A percentile compares a stretch with the other conserved stretches of the same genome.
phyloP scores from a whole-genome alignment of 106 monocot species.

The Narthecium ossifragum region DNA sequence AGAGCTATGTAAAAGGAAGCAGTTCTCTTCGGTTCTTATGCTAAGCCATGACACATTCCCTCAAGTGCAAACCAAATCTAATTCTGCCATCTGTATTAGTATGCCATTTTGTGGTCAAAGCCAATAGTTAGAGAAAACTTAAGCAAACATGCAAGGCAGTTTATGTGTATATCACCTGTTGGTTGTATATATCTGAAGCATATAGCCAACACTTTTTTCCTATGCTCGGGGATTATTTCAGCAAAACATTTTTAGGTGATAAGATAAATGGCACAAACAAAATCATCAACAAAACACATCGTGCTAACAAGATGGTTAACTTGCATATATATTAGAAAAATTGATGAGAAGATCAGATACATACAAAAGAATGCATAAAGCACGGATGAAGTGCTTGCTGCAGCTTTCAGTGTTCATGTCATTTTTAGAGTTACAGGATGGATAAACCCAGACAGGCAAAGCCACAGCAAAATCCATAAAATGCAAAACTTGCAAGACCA shows the following conservation, averaged over 20 bases:
- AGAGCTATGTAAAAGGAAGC: too few species aligned
- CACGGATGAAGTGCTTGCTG: background rate
- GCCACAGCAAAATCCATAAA: background rate
- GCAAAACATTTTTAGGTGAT: background rate
- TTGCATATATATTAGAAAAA: background rate
- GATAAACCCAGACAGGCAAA: background rate
- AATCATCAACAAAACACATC: background rate
- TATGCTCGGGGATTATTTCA: background rate
- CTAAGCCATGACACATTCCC: too few species aligned
- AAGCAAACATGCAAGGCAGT: too few species aligned
- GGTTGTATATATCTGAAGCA: too few species aligned
- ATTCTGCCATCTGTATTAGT: too few species aligned
- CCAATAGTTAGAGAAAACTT: too few species aligned
- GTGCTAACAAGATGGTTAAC: background rate
- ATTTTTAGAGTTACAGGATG: slow-evolving; percentile 5
- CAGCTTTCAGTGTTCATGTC: background rate
- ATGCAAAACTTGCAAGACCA: background rate
- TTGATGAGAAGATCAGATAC: background rate
- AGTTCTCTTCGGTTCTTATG: too few species aligned
- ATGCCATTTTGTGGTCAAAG: too few species aligned
- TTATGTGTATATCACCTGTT: too few species aligned
- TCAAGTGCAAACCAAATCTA: too few species aligned
- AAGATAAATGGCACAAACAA: background rate
- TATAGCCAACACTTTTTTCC: background rate
- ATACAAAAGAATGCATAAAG: slow-evolving; percentile 9